Evolutionary conservation across 192 early-diverging fungal species (phyloP).

Genomic region (Rhizophagus clarus): DNA sequence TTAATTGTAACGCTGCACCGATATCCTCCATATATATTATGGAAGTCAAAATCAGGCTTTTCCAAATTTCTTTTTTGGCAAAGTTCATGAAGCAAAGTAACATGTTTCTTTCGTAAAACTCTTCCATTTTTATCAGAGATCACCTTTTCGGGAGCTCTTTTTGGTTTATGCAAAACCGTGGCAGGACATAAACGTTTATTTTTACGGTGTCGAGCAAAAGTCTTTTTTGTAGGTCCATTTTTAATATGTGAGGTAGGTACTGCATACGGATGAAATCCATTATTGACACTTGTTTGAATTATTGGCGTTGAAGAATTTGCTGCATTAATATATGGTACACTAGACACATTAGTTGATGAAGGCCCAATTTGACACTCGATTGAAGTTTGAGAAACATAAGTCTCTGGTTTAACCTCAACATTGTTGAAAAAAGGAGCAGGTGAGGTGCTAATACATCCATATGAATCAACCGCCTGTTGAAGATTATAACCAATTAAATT

Average conservation of each 20-base stretch:
- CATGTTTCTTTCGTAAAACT: slow-evolving; percentile 8
- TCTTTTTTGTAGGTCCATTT: not conserved
- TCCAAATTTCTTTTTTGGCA: slow-evolving; percentile 4
- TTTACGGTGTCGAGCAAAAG: not conserved
- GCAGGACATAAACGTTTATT: not conserved
- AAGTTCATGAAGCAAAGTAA: slow-evolving; percentile 15
- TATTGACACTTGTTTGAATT: not conserved
- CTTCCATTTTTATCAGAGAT: not conserved
- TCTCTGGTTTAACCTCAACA: not conserved
- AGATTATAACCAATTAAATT: not conserved
- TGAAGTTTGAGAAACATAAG: not conserved
- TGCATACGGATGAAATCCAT: not conserved
- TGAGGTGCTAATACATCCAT: not conserved
- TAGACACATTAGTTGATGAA: not conserved
- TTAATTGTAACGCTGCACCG: not conserved
- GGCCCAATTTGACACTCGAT: not conserved
- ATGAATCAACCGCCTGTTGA: not conserved
- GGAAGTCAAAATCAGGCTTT: not conserved
- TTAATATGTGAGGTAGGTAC: not conserved
- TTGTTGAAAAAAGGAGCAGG: not conserved
- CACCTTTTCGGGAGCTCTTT: not conserved
- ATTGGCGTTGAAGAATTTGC: not conserved
- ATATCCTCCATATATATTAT: slow-evolving; percentile 12
- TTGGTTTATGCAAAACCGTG: not conserved
- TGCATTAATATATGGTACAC: not conserved